Percentiles rank a stretch among this genome's conserved stretches.
phyloP scores from a whole-genome alignment of 345 rosid species.

The Reutealis trisperma region DNA sequence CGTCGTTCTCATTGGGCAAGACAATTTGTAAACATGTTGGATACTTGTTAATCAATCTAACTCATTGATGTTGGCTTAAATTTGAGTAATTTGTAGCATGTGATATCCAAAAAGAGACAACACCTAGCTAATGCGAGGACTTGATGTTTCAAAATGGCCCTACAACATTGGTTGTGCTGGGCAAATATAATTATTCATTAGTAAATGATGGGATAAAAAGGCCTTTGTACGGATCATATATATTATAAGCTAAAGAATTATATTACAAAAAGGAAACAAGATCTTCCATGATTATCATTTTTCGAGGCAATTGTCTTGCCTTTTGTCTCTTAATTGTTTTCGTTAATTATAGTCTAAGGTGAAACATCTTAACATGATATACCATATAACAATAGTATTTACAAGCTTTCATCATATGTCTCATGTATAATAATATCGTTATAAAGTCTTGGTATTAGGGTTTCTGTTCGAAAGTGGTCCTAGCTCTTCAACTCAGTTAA shows the following conservation, averaged over 20 bases:
- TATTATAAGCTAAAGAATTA: slow-evolving; percentile 15
- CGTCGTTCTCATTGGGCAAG: slow-evolving; percentile 32
- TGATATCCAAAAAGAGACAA: slow-evolving; percentile 38
- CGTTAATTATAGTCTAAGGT: slow-evolving; percentile 22
- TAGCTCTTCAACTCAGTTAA: neutral
- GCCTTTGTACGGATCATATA: slow-evolving; percentile 27
- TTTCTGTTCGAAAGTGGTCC: slow-evolving; percentile 37
- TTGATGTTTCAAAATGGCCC: slow-evolving; percentile 45
- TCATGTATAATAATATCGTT: neutral
- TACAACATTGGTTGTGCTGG: slow-evolving; percentile 47
- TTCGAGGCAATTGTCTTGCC: slow-evolving; percentile 58
- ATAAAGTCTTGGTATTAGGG: slow-evolving; percentile 31
- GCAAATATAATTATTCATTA: slow-evolving; percentile 16
- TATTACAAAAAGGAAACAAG: slow-evolving; percentile 45
- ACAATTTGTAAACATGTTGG: slow-evolving; percentile 45
- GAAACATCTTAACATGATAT: slow-evolving; percentile 32
- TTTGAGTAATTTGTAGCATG: neutral
- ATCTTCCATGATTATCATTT: slow-evolving; percentile 35
- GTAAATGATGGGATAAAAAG: slow-evolving; percentile 29
- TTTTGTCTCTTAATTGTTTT: slow-evolving; percentile 50
- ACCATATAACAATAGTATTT: neutral
- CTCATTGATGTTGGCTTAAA: slow-evolving; percentile 19
- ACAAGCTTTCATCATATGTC: neutral
- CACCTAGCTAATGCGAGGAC: slow-evolving; percentile 29
- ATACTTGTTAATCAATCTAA: slow-evolving; percentile 25